Evolutionary conservation across 176 grass and related monocot species (phyloP).

Genomic region (Chrysopogon serrulatus): DNA sequence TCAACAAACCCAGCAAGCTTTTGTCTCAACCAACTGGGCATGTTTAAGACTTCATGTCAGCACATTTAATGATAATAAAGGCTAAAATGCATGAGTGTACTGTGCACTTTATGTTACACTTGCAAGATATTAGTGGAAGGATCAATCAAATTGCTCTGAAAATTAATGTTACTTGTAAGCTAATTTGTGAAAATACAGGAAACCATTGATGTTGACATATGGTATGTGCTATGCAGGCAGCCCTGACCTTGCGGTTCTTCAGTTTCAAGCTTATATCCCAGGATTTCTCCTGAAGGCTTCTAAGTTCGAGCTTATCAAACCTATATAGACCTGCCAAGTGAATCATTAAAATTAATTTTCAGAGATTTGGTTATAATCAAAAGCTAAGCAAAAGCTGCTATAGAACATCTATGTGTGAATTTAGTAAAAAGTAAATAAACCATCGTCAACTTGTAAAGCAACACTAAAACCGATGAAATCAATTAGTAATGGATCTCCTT

Average conservation of each 20-base stretch:
- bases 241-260: constrained; percentile 60
- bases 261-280: constrained; percentile 51
- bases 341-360: constrained; percentile 7
- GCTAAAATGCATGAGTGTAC: background rate
- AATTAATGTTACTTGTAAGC: background rate
- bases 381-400: background rate
- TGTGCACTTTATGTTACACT: background rate
- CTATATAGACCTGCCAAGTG: constrained; percentile 51
- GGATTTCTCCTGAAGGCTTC: constrained; percentile 65
- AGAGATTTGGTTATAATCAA: constrained; percentile 3
- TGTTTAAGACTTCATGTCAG: constrained; percentile 23
- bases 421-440: background rate
- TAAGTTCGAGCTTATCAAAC: constrained; percentile 62
- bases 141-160: background rate
- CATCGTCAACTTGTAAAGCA: background rate
- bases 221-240: background rate
- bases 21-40: constrained; percentile 58
- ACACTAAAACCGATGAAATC: background rate
- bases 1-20: constrained; percentile 66
- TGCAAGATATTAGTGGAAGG: background rate
- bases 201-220: background rate
- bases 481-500: background rate
- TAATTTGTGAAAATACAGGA: constrained; percentile 8
- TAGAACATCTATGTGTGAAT: background rate
- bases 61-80: constrained; percentile 1